Evolutionary conservation across 129 eudicot species (phyloP), one percentile per base, ranked within the genome.

Genomic region (Escallonia rubra): DNA sequence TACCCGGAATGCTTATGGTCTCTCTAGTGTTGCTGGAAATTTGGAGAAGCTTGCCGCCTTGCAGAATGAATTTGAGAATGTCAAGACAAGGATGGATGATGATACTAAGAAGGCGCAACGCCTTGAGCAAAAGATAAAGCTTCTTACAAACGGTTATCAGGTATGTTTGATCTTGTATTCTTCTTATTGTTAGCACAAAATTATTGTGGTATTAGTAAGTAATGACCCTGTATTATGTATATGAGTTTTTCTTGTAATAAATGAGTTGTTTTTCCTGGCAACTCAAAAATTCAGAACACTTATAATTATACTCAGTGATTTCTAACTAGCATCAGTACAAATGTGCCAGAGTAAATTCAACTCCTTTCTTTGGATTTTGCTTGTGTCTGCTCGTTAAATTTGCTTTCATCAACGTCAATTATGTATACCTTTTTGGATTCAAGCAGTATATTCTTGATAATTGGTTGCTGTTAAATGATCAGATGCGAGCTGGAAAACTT

Each of bases 21-120:
- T 94, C 55, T 80, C 99, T 10, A 94, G 96, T 83, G 97, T 94
- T 60, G 99, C 99, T 84, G 85, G 77, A 65, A 89, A 83, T 73
- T 61, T 65, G 70, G 99, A 94, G 72, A 94, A 90, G 79, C 76
- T 90, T 74, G 69, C 85, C 38, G 97, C 97, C 10, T 76, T 87
- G 61, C 99, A 94, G 81, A 72, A 78, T 62, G 97, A 90, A 66
- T 87, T 94, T 78, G 97, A 87, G 69, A 90, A 74, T 76, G 96
- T 94, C 38, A 94, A 90, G 80, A 89, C 84, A 76, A 90, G 72
- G 74, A 85, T 94, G 97, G 99, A 94, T 51, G 99, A 94, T 69
- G 97, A 90, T 78, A 85, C 87, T 47, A 94, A 83, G 69, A 94
- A 87, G 76, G 99, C 97, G 41, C 83, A 79, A 65, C 80, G 86